These are phyloP conservation scores for Oryza glaberrima DNA, from an alignment of 176 grass and related monocot species.

Conservation along the genomic window DNA sequence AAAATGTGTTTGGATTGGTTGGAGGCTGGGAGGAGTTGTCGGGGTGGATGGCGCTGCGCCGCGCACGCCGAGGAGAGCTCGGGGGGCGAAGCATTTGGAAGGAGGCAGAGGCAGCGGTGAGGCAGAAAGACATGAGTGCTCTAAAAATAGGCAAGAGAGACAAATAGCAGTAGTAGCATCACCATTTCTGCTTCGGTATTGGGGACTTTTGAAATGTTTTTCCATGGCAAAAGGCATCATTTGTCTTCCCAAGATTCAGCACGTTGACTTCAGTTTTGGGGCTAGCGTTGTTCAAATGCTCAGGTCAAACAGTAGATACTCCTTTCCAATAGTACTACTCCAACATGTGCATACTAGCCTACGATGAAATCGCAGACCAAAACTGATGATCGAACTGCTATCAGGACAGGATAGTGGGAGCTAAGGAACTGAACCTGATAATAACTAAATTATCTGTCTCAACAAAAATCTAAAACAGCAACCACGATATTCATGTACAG, in stretches of 20 bases:
- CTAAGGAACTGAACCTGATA: too few relatives aligned
- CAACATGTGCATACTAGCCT: too few relatives aligned
- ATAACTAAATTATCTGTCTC: too few relatives aligned
- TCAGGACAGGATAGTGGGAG: too few relatives aligned
- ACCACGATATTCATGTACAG: too few relatives aligned
- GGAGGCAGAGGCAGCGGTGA: not conserved
- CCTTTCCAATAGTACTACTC: too few relatives aligned
- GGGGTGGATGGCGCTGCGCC: slow-evolving; percentile 9
- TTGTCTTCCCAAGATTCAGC: not conserved
- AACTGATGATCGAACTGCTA: too few relatives aligned
- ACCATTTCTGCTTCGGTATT: too few relatives aligned
- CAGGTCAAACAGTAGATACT: too few relatives aligned
- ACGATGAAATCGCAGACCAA: too few relatives aligned
- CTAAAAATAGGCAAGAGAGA: not conserved
- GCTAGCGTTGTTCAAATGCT: too few relatives aligned
- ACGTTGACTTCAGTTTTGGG: not conserved
- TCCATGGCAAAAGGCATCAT: not conserved
- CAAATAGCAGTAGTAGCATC: not conserved
- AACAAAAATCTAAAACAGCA: too few relatives aligned
- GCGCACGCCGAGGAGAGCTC: slow-evolving; percentile 25
- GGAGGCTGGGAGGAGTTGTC: slow-evolving; percentile 53
- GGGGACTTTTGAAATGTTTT: not conserved
- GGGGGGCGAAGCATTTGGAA: slow-evolving; percentile 44
- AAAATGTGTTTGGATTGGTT: not conserved
- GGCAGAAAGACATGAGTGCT: not conserved